These are phyloP conservation scores for Pelargonium citronellum DNA, from an alignment of 441 rosid species.

Conservation along the genomic window DNA sequence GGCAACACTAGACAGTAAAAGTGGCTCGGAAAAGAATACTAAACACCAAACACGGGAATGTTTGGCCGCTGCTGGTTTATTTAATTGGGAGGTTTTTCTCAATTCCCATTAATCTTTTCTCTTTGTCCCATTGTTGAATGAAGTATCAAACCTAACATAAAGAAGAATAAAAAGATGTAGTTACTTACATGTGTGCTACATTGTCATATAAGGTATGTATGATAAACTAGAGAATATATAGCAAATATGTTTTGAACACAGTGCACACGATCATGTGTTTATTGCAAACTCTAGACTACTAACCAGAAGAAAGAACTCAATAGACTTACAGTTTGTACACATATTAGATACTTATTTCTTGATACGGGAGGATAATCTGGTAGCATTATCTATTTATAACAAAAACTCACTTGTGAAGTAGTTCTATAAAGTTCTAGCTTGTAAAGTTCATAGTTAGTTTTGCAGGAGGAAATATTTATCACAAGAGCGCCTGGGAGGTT, in stretches of 20 bases:
- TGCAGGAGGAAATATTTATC: constrained; percentile 87
- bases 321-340: not conserved
- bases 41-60: constrained; percentile 79
- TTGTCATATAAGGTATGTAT: not conserved
- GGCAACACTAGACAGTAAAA: constrained; percentile 51
- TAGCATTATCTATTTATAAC: not conserved
- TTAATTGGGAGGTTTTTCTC: constrained; percentile 83
- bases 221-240: not conserved
- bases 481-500: constrained; percentile 98
- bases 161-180: not conserved
- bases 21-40: constrained; percentile 46
- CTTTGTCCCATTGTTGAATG: not conserved
- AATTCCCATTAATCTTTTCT: not conserved
- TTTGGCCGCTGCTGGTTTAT: constrained; percentile 94
- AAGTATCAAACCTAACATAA: not conserved
- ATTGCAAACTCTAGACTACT: not conserved
- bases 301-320: not conserved
- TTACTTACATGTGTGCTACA: not conserved
- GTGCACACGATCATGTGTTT: not conserved
- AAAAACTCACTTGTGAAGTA: no score
- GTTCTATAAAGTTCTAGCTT: not conserved
- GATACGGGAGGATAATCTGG: not conserved
- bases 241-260: not conserved
- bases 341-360: not conserved
- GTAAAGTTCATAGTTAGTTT: constrained; percentile 15